Conservation (phyloP, 2,329 filamentous ascomycete species). For the Ambrosiella xylebori region DNA sequence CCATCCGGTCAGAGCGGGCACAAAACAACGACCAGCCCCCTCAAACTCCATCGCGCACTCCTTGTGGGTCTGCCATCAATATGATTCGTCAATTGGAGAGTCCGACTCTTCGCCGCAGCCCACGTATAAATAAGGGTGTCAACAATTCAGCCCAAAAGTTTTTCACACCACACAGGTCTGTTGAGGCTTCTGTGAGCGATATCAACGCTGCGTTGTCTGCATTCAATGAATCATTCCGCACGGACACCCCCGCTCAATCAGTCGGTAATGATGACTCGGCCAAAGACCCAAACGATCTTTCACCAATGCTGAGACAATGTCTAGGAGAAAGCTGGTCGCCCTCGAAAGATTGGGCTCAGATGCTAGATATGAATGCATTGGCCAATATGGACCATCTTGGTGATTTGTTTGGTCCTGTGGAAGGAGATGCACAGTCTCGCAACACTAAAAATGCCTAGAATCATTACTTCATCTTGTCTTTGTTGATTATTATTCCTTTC, state of each 20-base stretch:
- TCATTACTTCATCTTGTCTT: no score
- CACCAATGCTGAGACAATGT: conserved; percentile 1
- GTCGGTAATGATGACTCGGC: neutral
- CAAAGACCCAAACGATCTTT: neutral
- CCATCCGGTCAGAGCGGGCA: conserved; percentile 30
- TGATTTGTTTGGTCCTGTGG: neutral
- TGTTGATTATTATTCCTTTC: no score
- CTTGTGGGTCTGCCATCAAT: conserved; percentile 19
- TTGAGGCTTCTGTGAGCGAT: conserved; percentile 11
- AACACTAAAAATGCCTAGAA: no score
- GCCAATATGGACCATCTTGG: neutral
- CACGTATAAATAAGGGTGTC: conserved; percentile 18
- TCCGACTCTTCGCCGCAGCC: conserved; percentile 26
- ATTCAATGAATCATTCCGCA: conserved; percentile 9
- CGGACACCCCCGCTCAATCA: neutral
- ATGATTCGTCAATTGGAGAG: conserved; percentile 18
- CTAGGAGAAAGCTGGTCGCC: conserved; percentile 8
- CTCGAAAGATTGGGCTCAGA: conserved; percentile 5
- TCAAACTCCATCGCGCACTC: conserved; percentile 31
- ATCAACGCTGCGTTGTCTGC: conserved; percentile 12
- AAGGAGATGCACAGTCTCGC: neutral
- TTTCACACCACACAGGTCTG: neutral
- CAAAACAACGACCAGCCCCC: conserved; percentile 30
- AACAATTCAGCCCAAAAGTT: neutral
- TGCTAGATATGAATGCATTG: conserved; percentile 6